A percentile compares a stretch with the other conserved stretches of the same genome.
phyloP scores from a whole-genome alignment of 805 yeast genomes.

The Jamesozyma rosinii region DNA sequence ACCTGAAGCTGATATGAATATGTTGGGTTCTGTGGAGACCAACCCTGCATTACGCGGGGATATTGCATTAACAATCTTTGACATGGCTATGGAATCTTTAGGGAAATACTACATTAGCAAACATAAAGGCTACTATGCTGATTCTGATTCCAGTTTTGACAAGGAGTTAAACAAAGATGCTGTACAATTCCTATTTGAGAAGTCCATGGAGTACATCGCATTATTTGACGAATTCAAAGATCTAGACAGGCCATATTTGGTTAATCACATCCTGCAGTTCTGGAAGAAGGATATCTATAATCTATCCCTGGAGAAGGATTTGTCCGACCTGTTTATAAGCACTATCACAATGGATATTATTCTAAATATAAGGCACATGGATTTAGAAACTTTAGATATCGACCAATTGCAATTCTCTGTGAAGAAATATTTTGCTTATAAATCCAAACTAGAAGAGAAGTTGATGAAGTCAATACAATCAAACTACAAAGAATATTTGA shows the following conservation, averaged over 20 bases:
- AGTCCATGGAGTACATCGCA: slow-evolving; percentile 39
- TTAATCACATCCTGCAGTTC: slow-evolving; percentile 52
- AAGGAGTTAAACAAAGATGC: slow-evolving; percentile 20
- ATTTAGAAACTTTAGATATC: slow-evolving; percentile 35
- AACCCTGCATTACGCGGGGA: slow-evolving; percentile 74
- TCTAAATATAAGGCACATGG: slow-evolving; percentile 52
- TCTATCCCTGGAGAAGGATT: slow-evolving; percentile 19
- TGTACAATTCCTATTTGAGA: slow-evolving; percentile 31
- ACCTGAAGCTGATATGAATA: slow-evolving; percentile 80
- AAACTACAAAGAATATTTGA: slow-evolving; percentile 28
- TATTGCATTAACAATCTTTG: slow-evolving; percentile 58
- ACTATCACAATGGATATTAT: slow-evolving; percentile 46
- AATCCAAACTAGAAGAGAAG: slow-evolving; percentile 34
- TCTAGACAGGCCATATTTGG: slow-evolving; percentile 59
- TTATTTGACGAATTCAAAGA: slow-evolving; percentile 63
- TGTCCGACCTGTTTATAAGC: slow-evolving; percentile 32
- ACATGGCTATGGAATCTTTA: slow-evolving; percentile 50
- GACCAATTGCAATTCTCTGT: slow-evolving; percentile 58
- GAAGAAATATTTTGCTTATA: slow-evolving; percentile 58
- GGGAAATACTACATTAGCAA: slow-evolving; percentile 24
- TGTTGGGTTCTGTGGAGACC: slow-evolving; percentile 77
- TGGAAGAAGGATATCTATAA: slow-evolving; percentile 37
- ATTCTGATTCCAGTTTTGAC: slow-evolving; percentile 29
- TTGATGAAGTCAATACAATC: slow-evolving; percentile 31
- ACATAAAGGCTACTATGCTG: slow-evolving; percentile 28